Conservation (phyloP, 257 asterid species). For the Fraxinus anomala region DNA sequence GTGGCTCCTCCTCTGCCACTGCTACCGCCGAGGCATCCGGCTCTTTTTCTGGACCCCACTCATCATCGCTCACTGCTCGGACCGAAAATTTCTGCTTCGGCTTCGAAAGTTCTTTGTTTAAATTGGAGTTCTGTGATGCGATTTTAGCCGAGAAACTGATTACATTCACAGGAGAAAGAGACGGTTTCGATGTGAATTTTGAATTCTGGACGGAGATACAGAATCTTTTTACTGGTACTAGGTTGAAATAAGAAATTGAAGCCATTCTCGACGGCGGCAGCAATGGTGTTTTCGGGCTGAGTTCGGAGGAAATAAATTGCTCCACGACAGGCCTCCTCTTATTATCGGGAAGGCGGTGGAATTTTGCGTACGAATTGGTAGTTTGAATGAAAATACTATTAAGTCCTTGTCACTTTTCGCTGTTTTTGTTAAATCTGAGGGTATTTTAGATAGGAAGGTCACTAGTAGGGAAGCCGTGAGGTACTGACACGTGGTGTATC, state of each 20-base stretch:
- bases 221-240: slow-evolving; percentile 28
- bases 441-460: background rate
- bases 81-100: slow-evolving; percentile 28
- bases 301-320: background rate
- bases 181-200: slow-evolving; percentile 10
- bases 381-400: background rate
- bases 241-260: slow-evolving; percentile 50
- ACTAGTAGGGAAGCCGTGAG: background rate
- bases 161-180: slow-evolving; percentile 32
- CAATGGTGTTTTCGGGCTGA: background rate
- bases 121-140: background rate
- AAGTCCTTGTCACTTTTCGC: background rate
- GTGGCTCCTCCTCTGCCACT: slow-evolving; percentile 44
- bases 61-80: slow-evolving; percentile 51
- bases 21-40: slow-evolving; percentile 34
- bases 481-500: slow-evolving; percentile 20
- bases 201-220: slow-evolving; percentile 15
- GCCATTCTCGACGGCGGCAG: slow-evolving; percentile 47
- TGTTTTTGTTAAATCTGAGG: background rate
- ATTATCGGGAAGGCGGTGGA: background rate
- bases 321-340: background rate
- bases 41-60: slow-evolving; percentile 54
- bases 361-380: background rate
- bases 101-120: slow-evolving; percentile 21
- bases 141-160: slow-evolving; percentile 24